phyloP scores from a whole-genome alignment of 129 eudicot species.

The Flaveria robusta region DNA sequence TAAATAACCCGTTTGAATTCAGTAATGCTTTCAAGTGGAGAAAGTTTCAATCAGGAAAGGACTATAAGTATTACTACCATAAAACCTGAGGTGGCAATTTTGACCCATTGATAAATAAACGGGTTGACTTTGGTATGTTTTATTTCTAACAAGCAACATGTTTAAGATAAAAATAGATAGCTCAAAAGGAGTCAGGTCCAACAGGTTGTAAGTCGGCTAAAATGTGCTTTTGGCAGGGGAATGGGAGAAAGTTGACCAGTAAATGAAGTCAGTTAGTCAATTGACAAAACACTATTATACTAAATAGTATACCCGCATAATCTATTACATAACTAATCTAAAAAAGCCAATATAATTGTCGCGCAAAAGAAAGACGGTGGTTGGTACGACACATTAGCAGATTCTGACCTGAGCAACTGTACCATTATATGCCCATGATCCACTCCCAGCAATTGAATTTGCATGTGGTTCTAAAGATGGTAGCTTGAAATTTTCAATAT shows the following conservation, averaged over 20 bases:
- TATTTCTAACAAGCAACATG: not conserved
- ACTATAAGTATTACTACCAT: not conserved
- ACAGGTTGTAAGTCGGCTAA: not conserved
- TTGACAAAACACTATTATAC: not conserved
- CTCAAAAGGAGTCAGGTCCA: not conserved
- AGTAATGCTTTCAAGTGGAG: not conserved
- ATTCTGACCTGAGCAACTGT: conserved; percentile 55
- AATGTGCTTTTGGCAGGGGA: not conserved
- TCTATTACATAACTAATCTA: not conserved
- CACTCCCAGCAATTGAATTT: conserved; percentile 39
- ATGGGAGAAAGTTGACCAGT: not conserved
- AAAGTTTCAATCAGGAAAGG: not conserved
- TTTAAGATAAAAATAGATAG: not conserved
- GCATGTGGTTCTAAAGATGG: conserved; percentile 61
- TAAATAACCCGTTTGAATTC: not conserved
- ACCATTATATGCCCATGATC: conserved; percentile 50
- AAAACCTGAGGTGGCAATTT: not conserved
- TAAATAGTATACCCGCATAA: too few species aligned
- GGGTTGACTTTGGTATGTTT: not conserved
- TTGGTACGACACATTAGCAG: conserved; percentile 10
- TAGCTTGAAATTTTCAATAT: conserved; percentile 59
- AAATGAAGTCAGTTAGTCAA: not conserved
- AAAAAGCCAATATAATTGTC: not conserved
- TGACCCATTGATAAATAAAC: not conserved
- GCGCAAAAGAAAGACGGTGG: conserved; percentile 10